phyloP scores from a whole-genome alignment of 2,329 filamentous ascomycete genomes.

The Stenocarpella maydis region DNA sequence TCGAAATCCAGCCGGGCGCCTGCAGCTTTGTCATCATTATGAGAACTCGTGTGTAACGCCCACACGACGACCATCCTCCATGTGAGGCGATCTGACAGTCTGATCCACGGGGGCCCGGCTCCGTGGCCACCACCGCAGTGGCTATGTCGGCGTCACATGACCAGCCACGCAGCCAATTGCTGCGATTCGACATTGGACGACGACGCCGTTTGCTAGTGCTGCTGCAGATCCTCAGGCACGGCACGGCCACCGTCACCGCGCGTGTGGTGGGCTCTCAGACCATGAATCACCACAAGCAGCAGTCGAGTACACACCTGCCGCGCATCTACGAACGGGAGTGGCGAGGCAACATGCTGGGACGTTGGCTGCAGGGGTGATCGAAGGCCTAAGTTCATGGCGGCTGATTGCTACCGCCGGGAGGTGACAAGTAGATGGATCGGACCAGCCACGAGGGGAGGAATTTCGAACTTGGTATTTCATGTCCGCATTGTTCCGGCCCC shows the following conservation, averaged over 20 bases:
- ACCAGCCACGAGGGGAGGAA: not conserved
- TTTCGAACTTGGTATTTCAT: not conserved
- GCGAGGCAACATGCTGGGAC: not conserved
- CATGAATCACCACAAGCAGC: constrained; percentile 5
- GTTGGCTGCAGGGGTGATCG: constrained; percentile 7
- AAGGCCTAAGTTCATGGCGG: not conserved
- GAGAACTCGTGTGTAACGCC: not conserved
- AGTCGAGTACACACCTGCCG: not conserved
- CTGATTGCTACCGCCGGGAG: constrained; percentile 20
- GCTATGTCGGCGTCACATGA: constrained; percentile 18
- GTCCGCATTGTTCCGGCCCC: not conserved
- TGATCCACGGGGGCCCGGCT: constrained; percentile 20
- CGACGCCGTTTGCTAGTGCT: not conserved
- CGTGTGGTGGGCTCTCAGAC: not conserved
- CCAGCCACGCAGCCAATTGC: constrained; percentile 9
- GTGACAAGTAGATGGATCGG: not conserved
- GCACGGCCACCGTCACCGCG: not conserved
- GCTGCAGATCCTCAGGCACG: constrained; percentile 8
- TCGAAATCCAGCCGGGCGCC: not conserved
- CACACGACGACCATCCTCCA: not conserved
- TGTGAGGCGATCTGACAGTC: constrained; percentile 1
- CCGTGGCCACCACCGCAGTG: constrained; percentile 5
- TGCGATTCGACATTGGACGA: constrained; percentile 3
- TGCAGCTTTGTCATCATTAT: constrained; percentile 27
- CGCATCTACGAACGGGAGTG: not conserved